These are phyloP conservation scores for Aspergillus tubingensis DNA, from an alignment of 2,329 filamentous ascomycete species.

Conservation along the genomic window DNA sequence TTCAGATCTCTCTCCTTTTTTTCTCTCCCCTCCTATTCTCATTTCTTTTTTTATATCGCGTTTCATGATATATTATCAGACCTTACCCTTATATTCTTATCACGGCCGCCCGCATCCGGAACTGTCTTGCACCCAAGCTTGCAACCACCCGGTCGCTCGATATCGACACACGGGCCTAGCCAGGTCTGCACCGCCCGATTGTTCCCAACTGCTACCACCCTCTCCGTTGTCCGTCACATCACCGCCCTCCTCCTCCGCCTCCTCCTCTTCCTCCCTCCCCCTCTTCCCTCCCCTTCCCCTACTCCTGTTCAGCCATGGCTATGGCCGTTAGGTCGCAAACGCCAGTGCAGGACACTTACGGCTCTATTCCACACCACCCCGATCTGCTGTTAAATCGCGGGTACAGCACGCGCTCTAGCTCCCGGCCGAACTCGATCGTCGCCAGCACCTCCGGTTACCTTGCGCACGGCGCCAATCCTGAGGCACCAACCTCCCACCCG, in stretches of 20 bases:
- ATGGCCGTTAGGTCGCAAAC: conserved; percentile 42
- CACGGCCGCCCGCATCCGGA: conserved; percentile 13
- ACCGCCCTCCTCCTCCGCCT: conserved; percentile 8
- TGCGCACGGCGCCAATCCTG: conserved; percentile 33
- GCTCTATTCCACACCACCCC: conserved; percentile 30
- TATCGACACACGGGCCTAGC: conserved; percentile 18
- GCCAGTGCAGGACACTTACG: conserved; percentile 43
- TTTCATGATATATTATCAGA: conserved; percentile 6
- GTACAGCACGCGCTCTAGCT: conserved; percentile 36
- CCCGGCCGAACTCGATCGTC: conserved; percentile 45
- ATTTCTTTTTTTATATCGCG: conserved; percentile 10
- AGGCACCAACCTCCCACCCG: conserved; percentile 34
- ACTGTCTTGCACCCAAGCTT: neutral
- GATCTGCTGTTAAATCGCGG: conserved; percentile 36
- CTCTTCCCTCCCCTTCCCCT: conserved; percentile 21
- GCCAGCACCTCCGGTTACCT: conserved; percentile 39
- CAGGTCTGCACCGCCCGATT: conserved; percentile 20
- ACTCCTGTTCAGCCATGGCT: conserved; percentile 35
- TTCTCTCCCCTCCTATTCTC: conserved; percentile 7
- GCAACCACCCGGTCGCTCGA: conserved; percentile 11
- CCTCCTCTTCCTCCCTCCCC: conserved; percentile 12
- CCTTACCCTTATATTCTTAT: conserved; percentile 12
- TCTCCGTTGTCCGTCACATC: neutral
- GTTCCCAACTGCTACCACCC: neutral
- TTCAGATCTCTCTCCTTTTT: conserved; percentile 14